Evolutionary conservation across 2,329 filamentous ascomycete species (phyloP), one percentile per base, ranked within the genome.

Genomic region (Mycocentrospora acerina): DNA sequence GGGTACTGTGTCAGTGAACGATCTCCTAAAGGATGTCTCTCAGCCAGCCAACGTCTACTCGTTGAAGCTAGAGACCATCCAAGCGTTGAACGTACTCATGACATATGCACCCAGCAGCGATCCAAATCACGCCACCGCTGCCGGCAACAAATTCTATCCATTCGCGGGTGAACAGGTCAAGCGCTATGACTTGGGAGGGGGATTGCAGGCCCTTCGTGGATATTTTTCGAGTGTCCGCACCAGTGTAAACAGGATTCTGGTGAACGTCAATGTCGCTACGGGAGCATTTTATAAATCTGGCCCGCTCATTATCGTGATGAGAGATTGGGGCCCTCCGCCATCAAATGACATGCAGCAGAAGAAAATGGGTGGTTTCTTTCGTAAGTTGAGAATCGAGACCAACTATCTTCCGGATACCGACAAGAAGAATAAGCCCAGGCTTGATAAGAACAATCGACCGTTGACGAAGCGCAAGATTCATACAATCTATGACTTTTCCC

Each of bases 261-360:
- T 85, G 10, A 85, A 86, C 40, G 67, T 85, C 3, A 82, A 85
- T 41, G 79, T 84, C 17, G 78, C 78, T 7, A 76, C 77, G 29
- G 71, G 73, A 2, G 78, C 80, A 0, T 83, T 81, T 53, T 81
- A 80, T 60, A 70, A 77, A 46, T 51, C 70, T 2, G 70, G 69
- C 1, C 60, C 64, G 3, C 59, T 82, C 2, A 24, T 63, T 2
- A 41, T 55, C 7, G 30, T 64, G 3, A 56, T 68, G 55, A 44
- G 7, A 7, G 60, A 65, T 10, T 37, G 38, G 12, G 50, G 53
- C 4, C 13, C 6, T 7, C 17, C 36, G 7, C 39, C 48, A 13
- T 2, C n/a, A 7, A 48, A 45, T n/a, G 24, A 25, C 0, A 4
- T 15, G 2, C 38, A 53, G 14, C 33, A 57, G 11, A 27, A 17